These are phyloP conservation scores for Sanguinoderma infundibulare DNA, from an alignment of 1,284 basidiomycete genomes.

Conservation along the genomic window DNA sequence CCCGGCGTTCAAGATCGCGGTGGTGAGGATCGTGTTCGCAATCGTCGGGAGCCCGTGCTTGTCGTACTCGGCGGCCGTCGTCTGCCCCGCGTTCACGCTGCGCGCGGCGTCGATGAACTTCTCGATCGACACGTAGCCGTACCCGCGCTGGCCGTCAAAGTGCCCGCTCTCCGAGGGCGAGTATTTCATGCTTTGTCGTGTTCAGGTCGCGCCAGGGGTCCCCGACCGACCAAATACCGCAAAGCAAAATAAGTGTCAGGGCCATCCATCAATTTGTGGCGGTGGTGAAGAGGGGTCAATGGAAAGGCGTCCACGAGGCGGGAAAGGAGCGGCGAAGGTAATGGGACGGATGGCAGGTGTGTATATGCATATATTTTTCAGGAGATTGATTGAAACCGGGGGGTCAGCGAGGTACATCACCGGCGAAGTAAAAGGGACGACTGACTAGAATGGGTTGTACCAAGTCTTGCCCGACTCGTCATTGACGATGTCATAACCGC, in stretches of 20 bases:
- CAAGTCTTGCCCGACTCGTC: slow-evolving; percentile 84
- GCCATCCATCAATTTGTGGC: neutral
- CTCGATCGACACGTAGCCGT: slow-evolving; percentile 90
- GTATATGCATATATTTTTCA: neutral
- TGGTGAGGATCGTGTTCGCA: slow-evolving; percentile 86
- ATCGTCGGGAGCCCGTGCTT: slow-evolving; percentile 85
- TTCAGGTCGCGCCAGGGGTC: neutral
- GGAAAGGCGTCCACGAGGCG: neutral
- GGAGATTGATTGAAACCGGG: slow-evolving; percentile 12
- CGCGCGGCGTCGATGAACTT: slow-evolving; percentile 87
- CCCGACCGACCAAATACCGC: neutral
- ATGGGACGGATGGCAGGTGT: neutral
- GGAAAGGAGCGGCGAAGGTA: neutral
- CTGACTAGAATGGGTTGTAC: slow-evolving; percentile 92
- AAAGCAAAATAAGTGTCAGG: neutral
- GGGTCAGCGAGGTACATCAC: neutral
- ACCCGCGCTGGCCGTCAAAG: slow-evolving; percentile 92
- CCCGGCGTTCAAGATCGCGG: slow-evolving; percentile 91
- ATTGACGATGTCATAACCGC: slow-evolving; percentile 87
- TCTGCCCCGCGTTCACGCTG: slow-evolving; percentile 73
- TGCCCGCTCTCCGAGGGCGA: slow-evolving; percentile 89
- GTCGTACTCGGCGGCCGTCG: slow-evolving; percentile 77
- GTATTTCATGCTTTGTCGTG: slow-evolving; percentile 79
- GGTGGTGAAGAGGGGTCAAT: neutral
- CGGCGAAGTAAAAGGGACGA: slow-evolving; percentile 19